Percentiles rank a stretch among this genome's conserved stretches.
Conservation (phyloP, 106 monocot genomes). For the Vanilla planifolia region DNA sequence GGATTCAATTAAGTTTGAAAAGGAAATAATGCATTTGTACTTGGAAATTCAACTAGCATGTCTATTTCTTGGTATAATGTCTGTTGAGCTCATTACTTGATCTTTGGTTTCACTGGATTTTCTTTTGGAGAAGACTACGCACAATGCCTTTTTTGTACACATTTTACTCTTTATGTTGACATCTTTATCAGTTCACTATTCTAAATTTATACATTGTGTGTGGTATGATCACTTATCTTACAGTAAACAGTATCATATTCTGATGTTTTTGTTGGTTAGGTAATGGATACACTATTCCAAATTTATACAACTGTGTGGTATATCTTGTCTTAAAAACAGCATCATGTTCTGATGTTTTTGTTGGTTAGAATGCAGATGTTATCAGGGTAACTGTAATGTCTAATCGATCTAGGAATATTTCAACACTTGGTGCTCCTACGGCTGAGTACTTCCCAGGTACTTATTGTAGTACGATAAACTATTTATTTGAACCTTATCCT, state of each 20-base stretch:
- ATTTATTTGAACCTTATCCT: not conserved
- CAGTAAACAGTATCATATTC: not conserved
- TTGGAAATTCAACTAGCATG: too few relatives aligned
- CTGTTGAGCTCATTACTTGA: too few relatives aligned
- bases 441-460: conserved; percentile 77
- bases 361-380: conserved; percentile 82
- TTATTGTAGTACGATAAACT: conserved; percentile 4
- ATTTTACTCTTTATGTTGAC: too few relatives aligned
- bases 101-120: too few relatives aligned
- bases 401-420: conserved; percentile 49
- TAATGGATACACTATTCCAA: too few relatives aligned
- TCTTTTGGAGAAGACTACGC: too few relatives aligned
- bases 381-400: conserved; percentile 61
- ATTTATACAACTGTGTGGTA: too few relatives aligned
- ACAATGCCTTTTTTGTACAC: too few relatives aligned
- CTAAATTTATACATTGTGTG: not conserved
- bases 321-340: too few relatives aligned
- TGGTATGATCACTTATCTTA: not conserved
- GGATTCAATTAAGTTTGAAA: too few relatives aligned
- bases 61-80: too few relatives aligned
- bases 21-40: too few relatives aligned
- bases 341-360: conserved; percentile 8
- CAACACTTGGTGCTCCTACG: conserved; percentile 32
- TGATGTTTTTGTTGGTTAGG: conserved; percentile 40
- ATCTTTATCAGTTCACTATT: not conserved